Evolutionary conservation across 352 stramenopile species (phyloP), one percentile per base, ranked within the genome.

Genomic region (Pythium rishiriense): DNA sequence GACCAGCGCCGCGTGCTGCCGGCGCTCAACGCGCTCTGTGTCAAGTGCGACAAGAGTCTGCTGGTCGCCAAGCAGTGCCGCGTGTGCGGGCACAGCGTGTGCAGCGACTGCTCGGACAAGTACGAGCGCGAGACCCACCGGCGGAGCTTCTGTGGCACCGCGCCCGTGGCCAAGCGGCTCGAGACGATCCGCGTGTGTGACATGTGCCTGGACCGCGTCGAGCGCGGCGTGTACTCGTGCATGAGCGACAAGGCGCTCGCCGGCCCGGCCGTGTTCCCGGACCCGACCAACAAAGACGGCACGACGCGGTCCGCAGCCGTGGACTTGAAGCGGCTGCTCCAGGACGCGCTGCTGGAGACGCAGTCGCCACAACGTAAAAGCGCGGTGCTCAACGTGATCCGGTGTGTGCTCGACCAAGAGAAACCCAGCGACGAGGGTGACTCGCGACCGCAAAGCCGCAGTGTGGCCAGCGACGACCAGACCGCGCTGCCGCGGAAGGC

Each of bases 81-180:
- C 45, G 53, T 91, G 31, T 91, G 83, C 43, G 79, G 78, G 4
- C 85, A 85, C 53, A 56, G 68, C 39, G 79, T 89, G 39, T 91
- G 83, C 58, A 47, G 67, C 46, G 64, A 62, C 49, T 91, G 83
- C 66, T 75, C 68, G 39, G 64, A 41, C 42, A 72, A 70, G 42
- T 68, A 74, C 43, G 66, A 78, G 29, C 67, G 72, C 9, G 62
- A 69, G 47, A 52, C 31, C 22, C 48, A 60, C 54, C 10, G 5
- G 19, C 37, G 37, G 11, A 43, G 11, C 17, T 43, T 17, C 25
- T n/a, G 7, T 24, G 47, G 15, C 14, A 21, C 2, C 26, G 42
- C 4, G 8, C 15, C 35, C 9, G 8, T 35, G 14, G 10, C 22
- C 49, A 42, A 56, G 17, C 49, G 49, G 8, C 43, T 77, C 37